Percentiles rank a stretch among this genome's conserved stretches.
phyloP scores from a whole-genome alignment of 306 rosid genomes.

The Prunus persica region Prunus_persica_NCBIv2 NC_034009.1:41385501-41386000 shows the following conservation, averaged over 20 bases:
- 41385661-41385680: slow-evolving; percentile 7
- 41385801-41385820: background rate
- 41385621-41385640: slow-evolving; percentile 9
- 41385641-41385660: background rate
- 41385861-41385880: slow-evolving; percentile 77
- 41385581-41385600: slow-evolving; percentile 65
- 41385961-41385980: slow-evolving; percentile 86
- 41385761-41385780: slow-evolving; percentile 55
- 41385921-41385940: slow-evolving; percentile 77
- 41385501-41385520: slow-evolving; percentile 79
- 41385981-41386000: slow-evolving; percentile 50
- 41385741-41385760: slow-evolving; percentile 44
- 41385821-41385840: slow-evolving; percentile 20
- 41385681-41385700: slow-evolving; percentile 58
- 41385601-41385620: slow-evolving; percentile 46
- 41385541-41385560: slow-evolving; percentile 53
- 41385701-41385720: slow-evolving; percentile 61
- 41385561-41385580: slow-evolving; percentile 47
- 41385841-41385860: slow-evolving; percentile 15
- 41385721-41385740: slow-evolving; percentile 62
- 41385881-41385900: slow-evolving; percentile 88
- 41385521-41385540: slow-evolving; percentile 77
- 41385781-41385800: slow-evolving; percentile 50
- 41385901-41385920: slow-evolving; percentile 69
- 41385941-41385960: slow-evolving; percentile 75